Evolutionary conservation across 441 rosid genomes (phyloP), one percentile per base, ranked within the genome.

Genomic region (Aquilaria agallochum): DNA sequence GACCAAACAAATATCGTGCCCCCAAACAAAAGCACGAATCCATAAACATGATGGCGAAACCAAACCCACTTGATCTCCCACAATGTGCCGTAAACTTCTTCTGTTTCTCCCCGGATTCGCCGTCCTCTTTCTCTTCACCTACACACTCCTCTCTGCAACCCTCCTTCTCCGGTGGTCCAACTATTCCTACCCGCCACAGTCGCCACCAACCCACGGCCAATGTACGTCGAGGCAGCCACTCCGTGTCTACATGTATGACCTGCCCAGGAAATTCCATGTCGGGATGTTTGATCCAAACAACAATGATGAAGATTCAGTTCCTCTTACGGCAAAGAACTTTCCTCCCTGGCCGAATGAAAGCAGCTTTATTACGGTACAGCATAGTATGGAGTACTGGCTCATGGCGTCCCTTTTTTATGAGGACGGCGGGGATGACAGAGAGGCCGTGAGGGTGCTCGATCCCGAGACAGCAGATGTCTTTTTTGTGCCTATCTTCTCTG

Each of bases 331-430:
- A 11, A 63, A 77, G 74, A 79, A 78, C 50, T 64, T 92, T 58
- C 97, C 98, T 5, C 74, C 73, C 32, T 95, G 98, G 99, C 84
- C 94, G 20, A 53, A 53, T 12, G 82, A 74, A 53, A 67, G 78
- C 11, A 97, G 95, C 44, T 4, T 36, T 36, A 50, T 92, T 48
- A 72, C 75, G 67, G 69, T 72, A 72, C 99, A 95, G 71, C 98
- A 95, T 60, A 92, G 98, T 63, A 89, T 83, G 60, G 99, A 95
- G 85, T 92, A 95, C 62, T 95, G 99, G 99, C 58, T 95, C 59
- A 85, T 92, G 98, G 98, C 86, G 10, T 95, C 98, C 53, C 92
- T 95, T 42, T 72, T 95, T 68, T 64, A 80, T 42, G 74, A 69
- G 2, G 78, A 59, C 2, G 81, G 65, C 0, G 81, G 63, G 15